Base-by-base conservation (phyloP, 2,329 filamentous ascomycete species). In the Arthrobotrys sinensis region DNA sequence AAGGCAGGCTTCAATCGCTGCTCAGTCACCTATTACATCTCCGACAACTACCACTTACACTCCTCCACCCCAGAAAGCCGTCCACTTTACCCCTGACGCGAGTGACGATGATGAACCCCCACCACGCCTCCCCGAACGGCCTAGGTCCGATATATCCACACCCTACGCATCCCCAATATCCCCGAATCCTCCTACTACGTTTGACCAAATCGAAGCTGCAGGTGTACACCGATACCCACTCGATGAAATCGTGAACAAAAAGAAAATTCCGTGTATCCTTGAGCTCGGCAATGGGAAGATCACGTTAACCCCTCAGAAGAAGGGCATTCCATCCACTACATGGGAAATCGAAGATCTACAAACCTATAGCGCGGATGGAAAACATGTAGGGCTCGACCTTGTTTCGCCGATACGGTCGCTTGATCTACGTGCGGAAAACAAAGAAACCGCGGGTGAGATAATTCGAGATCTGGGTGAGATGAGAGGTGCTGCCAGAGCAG, bases 331-430 rank as follows among this genome's bases (percentile, higher is more conserved):
- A 91, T 93, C 76, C 91, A 96, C 83, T 94, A 97, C 60, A 84
- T 99, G 96, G 96, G 92, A 91, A 0, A 95, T 94, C 0, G 94
- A 98, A 50, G 96, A 92, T 83, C 91, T 99, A 88, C 94, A 92
- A n/a, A 93, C 97, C 84, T 98, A 98, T 84, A 97, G 94, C 21
- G 93, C 97, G 73, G 96, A 99, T 86, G 96, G 95, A 40, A 99
- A 99, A 83, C 96, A 98, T 84, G 93, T 99, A 12, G 99, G 99
- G 83, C 88, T 99, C 83, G 96, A 99, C 84, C 87, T 99, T 55
- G 91, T 97, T 64, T 88, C 91, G 67, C 96, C 96, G 5, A 97
- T 93, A 85, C 97, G 95, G 86, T 97, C 94, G 84, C 88, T 97
- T 73, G 96, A 99, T 85, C 96, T 99, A 81, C 96, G 99, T 84